phyloP scores from a whole-genome alignment of 495 filamentous ascomycete species.

The Apiosordaria backusii region DNA sequence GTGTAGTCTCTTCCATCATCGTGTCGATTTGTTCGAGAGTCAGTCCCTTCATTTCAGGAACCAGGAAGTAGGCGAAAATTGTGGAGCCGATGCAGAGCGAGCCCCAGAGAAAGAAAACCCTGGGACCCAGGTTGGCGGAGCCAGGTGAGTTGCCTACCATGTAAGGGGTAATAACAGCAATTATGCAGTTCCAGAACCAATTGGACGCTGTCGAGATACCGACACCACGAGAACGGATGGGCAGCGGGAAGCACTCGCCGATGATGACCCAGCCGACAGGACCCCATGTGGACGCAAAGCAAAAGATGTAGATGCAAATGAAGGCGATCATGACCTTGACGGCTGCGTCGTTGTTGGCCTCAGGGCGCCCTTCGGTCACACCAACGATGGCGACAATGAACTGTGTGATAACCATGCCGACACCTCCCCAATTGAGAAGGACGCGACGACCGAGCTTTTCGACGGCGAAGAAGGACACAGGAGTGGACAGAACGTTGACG shows the following conservation, averaged over 20 bases:
- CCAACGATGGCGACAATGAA: constrained; percentile 77
- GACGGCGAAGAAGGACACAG: constrained; percentile 74
- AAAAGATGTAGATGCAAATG: constrained; percentile 80
- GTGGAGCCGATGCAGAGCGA: constrained; percentile 59
- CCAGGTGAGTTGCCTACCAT: constrained; percentile 62
- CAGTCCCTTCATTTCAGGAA: constrained; percentile 83
- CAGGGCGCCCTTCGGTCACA: constrained; percentile 48
- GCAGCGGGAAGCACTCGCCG: constrained; percentile 80
- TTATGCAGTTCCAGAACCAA: constrained; percentile 83
- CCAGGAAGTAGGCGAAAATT: constrained; percentile 70
- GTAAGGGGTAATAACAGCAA: constrained; percentile 71
- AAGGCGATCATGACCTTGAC: constrained; percentile 67
- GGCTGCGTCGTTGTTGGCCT: constrained; percentile 50
- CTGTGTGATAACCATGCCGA: constrained; percentile 76
- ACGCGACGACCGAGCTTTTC: constrained; percentile 76
- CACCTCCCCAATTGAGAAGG: constrained; percentile 69
- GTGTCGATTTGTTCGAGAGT: constrained; percentile 83
- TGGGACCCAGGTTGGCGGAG: constrained; percentile 65
- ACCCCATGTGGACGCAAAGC: constrained; percentile 76
- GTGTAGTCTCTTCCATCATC: constrained; percentile 79
- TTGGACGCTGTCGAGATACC: constrained; percentile 76
- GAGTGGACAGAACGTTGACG: constrained; percentile 80
- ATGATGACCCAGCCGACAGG: constrained; percentile 77
- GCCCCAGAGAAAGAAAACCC: constrained; percentile 78
- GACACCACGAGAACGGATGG: constrained; percentile 76